phyloP scores from a whole-genome alignment of 805 yeast genomes.

The Yarrowia deformans region DNA sequence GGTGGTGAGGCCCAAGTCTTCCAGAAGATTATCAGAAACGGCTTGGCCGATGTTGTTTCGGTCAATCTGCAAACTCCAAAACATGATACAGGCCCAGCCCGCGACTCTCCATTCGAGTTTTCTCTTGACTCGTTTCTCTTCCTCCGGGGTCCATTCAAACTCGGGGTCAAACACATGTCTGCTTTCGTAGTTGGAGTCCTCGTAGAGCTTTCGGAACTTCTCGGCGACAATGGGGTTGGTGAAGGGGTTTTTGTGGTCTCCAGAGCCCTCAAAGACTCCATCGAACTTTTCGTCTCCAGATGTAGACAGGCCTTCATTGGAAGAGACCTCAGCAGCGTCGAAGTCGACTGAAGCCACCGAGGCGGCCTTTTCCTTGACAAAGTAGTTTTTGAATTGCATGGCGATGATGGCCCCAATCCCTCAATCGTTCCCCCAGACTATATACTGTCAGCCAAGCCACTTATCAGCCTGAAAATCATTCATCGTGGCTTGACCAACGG shows the following conservation, averaged over 20 bases:
- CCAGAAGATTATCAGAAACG: constrained; percentile 62
- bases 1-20: constrained; percentile 60
- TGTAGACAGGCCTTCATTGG: neutral
- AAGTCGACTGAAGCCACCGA: neutral
- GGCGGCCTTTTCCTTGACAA: constrained; percentile 7
- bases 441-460: constrained; percentile 12
- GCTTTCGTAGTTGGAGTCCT: constrained; percentile 61
- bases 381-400: constrained; percentile 5
- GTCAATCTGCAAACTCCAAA: constrained; percentile 65
- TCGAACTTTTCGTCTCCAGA: constrained; percentile 5
- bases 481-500: constrained; percentile 13
- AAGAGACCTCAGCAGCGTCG: constrained; percentile 10
- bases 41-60: constrained; percentile 66
- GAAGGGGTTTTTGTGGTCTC: constrained; percentile 49
- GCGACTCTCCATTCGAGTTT: constrained; percentile 65
- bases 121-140: constrained; percentile 58
- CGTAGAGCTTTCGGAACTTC: constrained; percentile 57
- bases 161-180: constrained; percentile 64
- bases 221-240: constrained; percentile 57
- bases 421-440: neutral
- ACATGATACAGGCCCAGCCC: constrained; percentile 65
- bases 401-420: neutral
- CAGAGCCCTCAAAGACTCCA: constrained; percentile 12
- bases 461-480: constrained; percentile 3
- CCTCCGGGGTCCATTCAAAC: constrained; percentile 61